Conservation (phyloP, 768 basidiomycete species). For the Podaxis sp. region DNA sequence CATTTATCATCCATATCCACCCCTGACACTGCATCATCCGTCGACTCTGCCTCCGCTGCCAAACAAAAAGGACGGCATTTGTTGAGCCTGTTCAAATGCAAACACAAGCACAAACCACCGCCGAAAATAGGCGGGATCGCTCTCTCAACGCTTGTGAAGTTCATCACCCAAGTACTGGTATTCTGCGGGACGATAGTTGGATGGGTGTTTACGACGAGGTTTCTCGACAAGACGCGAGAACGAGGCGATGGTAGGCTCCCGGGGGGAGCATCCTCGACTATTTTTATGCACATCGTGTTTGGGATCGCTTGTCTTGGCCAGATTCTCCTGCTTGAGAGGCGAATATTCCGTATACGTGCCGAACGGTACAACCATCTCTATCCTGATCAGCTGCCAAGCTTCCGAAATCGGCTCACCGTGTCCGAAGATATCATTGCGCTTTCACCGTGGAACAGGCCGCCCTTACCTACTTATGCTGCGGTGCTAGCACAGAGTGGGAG, state of each 20-base stretch:
- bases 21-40: neutral
- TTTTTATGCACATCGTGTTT: conserved; percentile 66
- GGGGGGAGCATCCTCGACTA: conserved; percentile 27
- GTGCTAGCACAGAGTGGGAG: conserved; percentile 62
- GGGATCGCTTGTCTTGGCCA: conserved; percentile 45
- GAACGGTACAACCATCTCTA: conserved; percentile 58
- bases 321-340: conserved; percentile 60
- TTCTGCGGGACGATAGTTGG: conserved; percentile 46
- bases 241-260: conserved; percentile 15
- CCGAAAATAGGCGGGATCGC: conserved; percentile 40
- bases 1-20: neutral
- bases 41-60: neutral
- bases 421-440: conserved; percentile 33
- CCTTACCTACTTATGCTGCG: conserved; percentile 68
- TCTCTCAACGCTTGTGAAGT: conserved; percentile 36
- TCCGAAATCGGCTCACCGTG: conserved; percentile 21
- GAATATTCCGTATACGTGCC: conserved; percentile 60
- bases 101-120: conserved; percentile 35
- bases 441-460: conserved; percentile 69
- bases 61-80: conserved; percentile 5
- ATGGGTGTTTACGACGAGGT: conserved; percentile 45
- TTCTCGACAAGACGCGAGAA: conserved; percentile 12
- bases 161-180: conserved; percentile 34
- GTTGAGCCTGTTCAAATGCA: conserved; percentile 29
- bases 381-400: conserved; percentile 46